A percentile compares a stretch with the other conserved stretches of the same genome.
These are phyloP conservation scores for Mikania micrantha DNA, from an alignment of 129 eudicot genomes.

Conservation along the genomic window DNA sequence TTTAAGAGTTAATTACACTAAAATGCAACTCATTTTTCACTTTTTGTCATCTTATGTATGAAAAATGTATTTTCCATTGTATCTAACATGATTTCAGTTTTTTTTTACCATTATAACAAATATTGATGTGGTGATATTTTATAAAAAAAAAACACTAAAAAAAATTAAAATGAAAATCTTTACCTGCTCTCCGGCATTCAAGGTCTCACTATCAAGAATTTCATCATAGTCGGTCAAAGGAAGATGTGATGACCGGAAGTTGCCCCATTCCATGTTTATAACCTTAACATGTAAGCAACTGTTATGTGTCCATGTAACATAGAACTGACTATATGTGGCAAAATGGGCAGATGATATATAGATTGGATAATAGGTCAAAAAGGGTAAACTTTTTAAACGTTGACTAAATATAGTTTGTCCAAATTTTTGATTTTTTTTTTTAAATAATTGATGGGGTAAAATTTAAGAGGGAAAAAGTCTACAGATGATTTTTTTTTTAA, in stretches of 20 bases:
- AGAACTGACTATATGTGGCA: background rate
- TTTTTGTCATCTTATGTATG: background rate
- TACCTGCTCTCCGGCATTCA: conserved; percentile 93
- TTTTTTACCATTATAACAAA: background rate
- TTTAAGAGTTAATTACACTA: background rate
- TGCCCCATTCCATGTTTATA: conserved; percentile 93
- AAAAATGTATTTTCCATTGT: background rate
- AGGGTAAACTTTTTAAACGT: background rate
- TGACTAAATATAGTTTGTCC: background rate
- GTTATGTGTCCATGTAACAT: background rate
- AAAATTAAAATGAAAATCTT: background rate
- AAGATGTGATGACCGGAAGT: conserved; percentile 76
- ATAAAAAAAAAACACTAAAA: background rate
- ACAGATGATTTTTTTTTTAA: too few species aligned
- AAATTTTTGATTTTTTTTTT: background rate
- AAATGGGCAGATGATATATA: background rate
- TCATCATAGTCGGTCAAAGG: conserved; percentile 77
- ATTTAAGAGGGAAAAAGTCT: background rate
- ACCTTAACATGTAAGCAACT: conserved; percentile 38
- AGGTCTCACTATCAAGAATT: conserved; percentile 62
- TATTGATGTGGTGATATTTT: background rate
- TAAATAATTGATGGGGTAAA: background rate
- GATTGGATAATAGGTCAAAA: background rate
- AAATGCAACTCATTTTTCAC: background rate
- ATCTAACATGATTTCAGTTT: background rate